phyloP scores from a whole-genome alignment of 1,284 basidiomycete genomes.

The Tilletia indica region DNA sequence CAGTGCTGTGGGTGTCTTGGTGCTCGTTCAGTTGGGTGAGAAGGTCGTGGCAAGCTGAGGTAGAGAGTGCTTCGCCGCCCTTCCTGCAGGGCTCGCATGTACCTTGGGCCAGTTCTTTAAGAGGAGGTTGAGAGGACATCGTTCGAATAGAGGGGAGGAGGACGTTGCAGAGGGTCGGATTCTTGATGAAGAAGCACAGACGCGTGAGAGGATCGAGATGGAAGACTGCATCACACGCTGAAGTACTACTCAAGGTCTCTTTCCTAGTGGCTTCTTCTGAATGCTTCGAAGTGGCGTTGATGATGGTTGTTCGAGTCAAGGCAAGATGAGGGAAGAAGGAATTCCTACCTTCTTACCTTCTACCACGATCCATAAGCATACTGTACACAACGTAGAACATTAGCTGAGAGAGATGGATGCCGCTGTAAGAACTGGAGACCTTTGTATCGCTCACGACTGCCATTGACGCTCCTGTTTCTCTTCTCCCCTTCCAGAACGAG shows the following conservation, averaged over 20 bases:
- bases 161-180: not conserved
- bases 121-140: not conserved
- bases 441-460: no score
- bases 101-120: not conserved
- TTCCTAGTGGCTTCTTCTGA: no score
- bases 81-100: conserved; percentile 14
- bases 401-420: no score
- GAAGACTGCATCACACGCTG: not conserved
- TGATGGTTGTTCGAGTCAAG: no score
- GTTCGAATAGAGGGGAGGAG: not conserved
- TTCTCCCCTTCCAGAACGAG: not conserved
- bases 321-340: no score
- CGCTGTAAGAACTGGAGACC: no score
- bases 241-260: no score
- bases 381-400: no score
- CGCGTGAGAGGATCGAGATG: not conserved
- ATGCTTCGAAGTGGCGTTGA: no score
- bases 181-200: not conserved
- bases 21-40: not conserved
- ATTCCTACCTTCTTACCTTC: no score
- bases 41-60: not conserved
- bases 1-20: not conserved
- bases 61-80: conserved; percentile 5
- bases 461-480: not conserved
- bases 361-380: no score